Evolutionary conservation across 2,329 filamentous ascomycete genomes (phyloP).

Genomic region (Rugonectria rugulosa): DNA sequence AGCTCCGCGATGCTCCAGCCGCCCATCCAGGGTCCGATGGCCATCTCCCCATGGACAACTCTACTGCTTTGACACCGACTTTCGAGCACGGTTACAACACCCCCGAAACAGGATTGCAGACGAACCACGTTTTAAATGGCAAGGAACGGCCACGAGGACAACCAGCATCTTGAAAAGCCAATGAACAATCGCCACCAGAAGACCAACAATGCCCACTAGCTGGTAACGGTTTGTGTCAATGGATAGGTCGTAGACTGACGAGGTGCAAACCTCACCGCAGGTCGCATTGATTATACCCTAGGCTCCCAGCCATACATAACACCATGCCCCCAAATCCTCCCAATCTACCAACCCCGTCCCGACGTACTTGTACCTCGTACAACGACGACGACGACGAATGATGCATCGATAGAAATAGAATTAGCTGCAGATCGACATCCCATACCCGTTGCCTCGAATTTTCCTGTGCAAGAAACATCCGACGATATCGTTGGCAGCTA

Average conservation of each 20-base stretch:
- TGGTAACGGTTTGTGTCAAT: slow-evolving; percentile 31
- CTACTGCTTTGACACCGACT: slow-evolving; percentile 32
- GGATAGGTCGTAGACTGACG: slow-evolving; percentile 28
- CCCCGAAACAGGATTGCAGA: slow-evolving; percentile 15
- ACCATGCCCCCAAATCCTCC: slow-evolving; percentile 22
- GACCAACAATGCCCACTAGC: background rate
- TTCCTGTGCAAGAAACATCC: background rate
- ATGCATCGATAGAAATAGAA: slow-evolving; percentile 9
- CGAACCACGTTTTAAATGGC: slow-evolving; percentile 15
- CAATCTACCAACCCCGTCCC: slow-evolving; percentile 13
- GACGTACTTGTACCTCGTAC: slow-evolving; percentile 16
- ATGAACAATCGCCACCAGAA: slow-evolving; percentile 2
- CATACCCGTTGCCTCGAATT: slow-evolving; percentile 4
- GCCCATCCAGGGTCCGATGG: slow-evolving; percentile 19
- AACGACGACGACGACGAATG: slow-evolving; percentile 7
- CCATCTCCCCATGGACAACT: slow-evolving; percentile 18
- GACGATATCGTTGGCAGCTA: slow-evolving; percentile 22
- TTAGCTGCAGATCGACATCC: slow-evolving; percentile 23
- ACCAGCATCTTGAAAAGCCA: background rate
- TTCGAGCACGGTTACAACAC: slow-evolving; percentile 23
- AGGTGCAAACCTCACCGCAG: slow-evolving; percentile 17
- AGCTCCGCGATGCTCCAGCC: slow-evolving; percentile 9
- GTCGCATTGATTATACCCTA: too few relatives aligned
- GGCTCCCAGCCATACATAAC: background rate
- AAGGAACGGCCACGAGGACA: slow-evolving; percentile 4